Base-by-base conservation (phyloP, 2,329 filamentous ascomycete species). In the Rutstroemia sp. region DNA sequence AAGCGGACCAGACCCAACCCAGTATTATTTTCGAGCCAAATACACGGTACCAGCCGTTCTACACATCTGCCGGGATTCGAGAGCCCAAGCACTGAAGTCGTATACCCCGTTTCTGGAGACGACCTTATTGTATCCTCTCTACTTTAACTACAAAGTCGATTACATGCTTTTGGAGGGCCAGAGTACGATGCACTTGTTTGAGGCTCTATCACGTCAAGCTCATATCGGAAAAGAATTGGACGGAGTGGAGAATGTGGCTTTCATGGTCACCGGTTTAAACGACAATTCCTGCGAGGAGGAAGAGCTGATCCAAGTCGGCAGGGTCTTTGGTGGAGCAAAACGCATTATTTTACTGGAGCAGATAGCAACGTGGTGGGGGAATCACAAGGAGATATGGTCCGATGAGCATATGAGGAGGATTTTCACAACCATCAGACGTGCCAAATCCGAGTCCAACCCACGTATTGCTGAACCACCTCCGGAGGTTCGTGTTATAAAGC, bases 331-430 rank as follows among this genome's bases (percentile, higher is more conserved):
- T 19, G 47, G 53, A 1, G 6, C 51, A 19, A 56, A 45, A 18
- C 14, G 21, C 21, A 6, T 56, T 9, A 10, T 56, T 8, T 25
- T 56, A 10, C 23, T 42, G 14, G 53, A 56, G 27, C 41, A 21
- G 12, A 25, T 12, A 7, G 38, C 53, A 10, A 51, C 53, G 5
- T 56, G 53, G 53, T 56, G 38, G 53, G 47, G 53, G 10, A 45
- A 45, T 23, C 44, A 25, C 27, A 56, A 56, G 12, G 47, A 56
- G 38, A 56, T 56, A 2, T 56, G 53, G 53, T 56, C 53, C 7
- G 39, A 56, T 25, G 18, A 9, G 16, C 47, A 56, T 38, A 18
- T 56, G 18, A 25, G 34, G 14, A 38, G 5, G 10, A 27, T 51
- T 1, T 45, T 34, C 16, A 12, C 6, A 4, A 4, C 8, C 6